Conservation (phyloP, 1,139 yeast genomes). For the Nematodospora anomalae region DNA sequence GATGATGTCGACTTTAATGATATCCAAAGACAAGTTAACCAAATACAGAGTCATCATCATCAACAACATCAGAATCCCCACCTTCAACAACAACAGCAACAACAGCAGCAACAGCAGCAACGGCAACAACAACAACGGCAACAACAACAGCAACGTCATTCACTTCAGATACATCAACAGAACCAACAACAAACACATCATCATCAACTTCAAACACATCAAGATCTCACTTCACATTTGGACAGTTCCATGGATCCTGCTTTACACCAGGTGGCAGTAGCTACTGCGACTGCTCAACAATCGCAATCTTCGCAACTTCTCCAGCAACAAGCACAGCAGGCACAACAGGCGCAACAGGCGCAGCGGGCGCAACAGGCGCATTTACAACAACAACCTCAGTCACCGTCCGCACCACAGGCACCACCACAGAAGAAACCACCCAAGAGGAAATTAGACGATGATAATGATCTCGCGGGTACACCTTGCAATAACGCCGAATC, state of each 20-base stretch:
- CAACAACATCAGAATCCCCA: neutral
- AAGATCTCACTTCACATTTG: slow-evolving; percentile 16
- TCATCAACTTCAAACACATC: slow-evolving; percentile 7
- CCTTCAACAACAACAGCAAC: slow-evolving; percentile 4
- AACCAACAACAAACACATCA: slow-evolving; percentile 7
- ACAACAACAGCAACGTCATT: slow-evolving; percentile 2
- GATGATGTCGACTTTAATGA: slow-evolving; percentile 23
- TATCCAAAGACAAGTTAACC: slow-evolving; percentile 15
- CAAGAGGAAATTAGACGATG: slow-evolving; percentile 8
- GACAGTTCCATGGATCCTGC: slow-evolving; percentile 42
- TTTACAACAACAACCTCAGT: slow-evolving; percentile 5
- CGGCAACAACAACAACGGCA: slow-evolving; percentile 4
- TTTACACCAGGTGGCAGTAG: slow-evolving; percentile 41
- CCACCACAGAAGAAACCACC: slow-evolving; percentile 7
- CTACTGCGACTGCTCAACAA: slow-evolving; percentile 28
- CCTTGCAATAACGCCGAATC: slow-evolving; percentile 4
- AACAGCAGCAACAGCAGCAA: slow-evolving; percentile 6
- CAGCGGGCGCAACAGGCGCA: neutral
- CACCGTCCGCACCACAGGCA: slow-evolving; percentile 2
- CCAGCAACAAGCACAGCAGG: slow-evolving; percentile 3
- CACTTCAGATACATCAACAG: slow-evolving; percentile 5
- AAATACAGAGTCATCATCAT: slow-evolving; percentile 7
- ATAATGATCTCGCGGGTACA: slow-evolving; percentile 4
- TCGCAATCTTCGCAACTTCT: slow-evolving; percentile 5
- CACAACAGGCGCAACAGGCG: slow-evolving; percentile 1